phyloP scores from a whole-genome alignment of 345 rosid genomes.

The Populus alba region DNA sequence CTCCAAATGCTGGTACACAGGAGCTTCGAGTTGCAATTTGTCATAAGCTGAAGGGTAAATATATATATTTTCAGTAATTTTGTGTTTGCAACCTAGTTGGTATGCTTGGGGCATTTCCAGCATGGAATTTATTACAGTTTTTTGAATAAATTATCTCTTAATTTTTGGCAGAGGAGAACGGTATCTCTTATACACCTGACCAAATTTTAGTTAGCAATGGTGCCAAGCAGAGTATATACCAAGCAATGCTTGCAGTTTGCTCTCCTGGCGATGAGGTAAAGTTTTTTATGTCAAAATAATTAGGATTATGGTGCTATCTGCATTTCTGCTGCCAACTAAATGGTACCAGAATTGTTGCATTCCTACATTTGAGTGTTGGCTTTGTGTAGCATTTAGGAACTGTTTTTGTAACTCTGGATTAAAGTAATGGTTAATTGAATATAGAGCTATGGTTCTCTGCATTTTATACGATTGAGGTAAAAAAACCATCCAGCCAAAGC shows the following conservation, averaged over 20 bases:
- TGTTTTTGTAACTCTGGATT: not conserved
- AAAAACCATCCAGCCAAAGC: not conserved
- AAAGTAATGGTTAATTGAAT: not conserved
- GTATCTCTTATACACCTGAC: conserved; percentile 70
- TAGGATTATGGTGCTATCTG: not conserved
- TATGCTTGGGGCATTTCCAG: not conserved
- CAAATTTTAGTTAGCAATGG: conserved; percentile 94
- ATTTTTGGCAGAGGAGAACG: conserved; percentile 71
- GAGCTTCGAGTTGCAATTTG: conserved; percentile 88
- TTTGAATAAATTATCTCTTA: not conserved
- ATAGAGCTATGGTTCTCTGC: not conserved
- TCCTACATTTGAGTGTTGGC: not conserved
- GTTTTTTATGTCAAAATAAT: not conserved
- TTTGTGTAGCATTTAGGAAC: not conserved
- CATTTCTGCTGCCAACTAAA: not conserved
- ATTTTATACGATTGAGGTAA: not conserved
- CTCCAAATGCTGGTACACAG: conserved; percentile 82
- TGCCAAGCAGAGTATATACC: conserved; percentile 78
- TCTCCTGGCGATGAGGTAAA: conserved; percentile 94
- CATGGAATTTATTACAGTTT: not conserved
- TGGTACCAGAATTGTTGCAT: not conserved
- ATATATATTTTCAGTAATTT: not conserved
- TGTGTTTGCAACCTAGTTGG: not conserved
- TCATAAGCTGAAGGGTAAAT: conserved; percentile 68
- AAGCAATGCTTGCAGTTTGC: conserved; percentile 91